phyloP scores from a whole-genome alignment of 192 early-diverging fungal species.

The Rhizoclosmatium sp. region DNA sequence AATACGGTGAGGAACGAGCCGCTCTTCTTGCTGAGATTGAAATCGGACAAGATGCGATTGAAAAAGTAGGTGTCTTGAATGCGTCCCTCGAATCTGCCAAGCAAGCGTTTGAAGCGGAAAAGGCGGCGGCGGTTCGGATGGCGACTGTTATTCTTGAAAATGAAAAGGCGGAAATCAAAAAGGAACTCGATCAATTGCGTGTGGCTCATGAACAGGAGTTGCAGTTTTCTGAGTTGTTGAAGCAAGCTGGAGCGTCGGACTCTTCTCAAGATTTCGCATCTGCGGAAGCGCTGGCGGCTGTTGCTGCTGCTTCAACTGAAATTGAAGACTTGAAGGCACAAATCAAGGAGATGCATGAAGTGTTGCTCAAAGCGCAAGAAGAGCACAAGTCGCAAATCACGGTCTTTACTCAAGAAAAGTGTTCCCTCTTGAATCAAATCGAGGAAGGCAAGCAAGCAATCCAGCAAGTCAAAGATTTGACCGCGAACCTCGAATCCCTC shows the following conservation, averaged over 20 bases:
- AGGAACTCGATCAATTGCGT: conserved; percentile 18
- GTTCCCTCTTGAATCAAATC: neutral
- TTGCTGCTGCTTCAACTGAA: neutral
- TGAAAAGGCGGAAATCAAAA: conserved; percentile 5
- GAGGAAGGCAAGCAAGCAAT: neutral
- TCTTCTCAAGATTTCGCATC: neutral
- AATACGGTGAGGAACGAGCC: conserved; percentile 7
- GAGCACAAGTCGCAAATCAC: neutral
- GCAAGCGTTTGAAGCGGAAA: conserved; percentile 18
- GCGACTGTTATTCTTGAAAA: conserved; percentile 6
- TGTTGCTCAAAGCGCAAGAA: neutral
- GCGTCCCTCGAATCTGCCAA: conserved; percentile 1
- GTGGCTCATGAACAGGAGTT: conserved; percentile 14
- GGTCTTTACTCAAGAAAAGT: neutral
- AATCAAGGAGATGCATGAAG: conserved; percentile 6
- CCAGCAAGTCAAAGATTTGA: neutral
- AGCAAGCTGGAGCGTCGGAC: conserved; percentile 8
- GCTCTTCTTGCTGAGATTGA: conserved; percentile 9
- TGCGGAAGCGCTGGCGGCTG: neutral
- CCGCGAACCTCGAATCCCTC: conserved; percentile 12
- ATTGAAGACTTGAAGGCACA: neutral
- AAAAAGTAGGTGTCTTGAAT: conserved; percentile 12
- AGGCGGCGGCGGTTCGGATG: neutral
- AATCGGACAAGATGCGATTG: neutral
- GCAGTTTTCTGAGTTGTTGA: conserved; percentile 5